A percentile compares a stretch with the other conserved stretches of the same genome.
Conservation (phyloP, 164 flowering plant species). For the Euptelea pleiosperma region DNA sequence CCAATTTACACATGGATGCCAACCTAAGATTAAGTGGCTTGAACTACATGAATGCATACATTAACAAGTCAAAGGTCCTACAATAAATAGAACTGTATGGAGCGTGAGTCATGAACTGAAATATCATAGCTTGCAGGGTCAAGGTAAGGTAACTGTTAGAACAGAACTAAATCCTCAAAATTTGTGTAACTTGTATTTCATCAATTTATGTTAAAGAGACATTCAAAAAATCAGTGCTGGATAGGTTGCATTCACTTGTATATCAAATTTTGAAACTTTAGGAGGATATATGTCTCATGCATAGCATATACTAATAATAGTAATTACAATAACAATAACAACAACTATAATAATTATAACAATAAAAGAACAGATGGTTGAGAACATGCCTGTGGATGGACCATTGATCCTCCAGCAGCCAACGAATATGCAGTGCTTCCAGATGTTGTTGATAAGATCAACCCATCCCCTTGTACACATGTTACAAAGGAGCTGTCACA, state of each 20-base stretch:
- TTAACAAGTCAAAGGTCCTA: no score
- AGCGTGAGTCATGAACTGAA: neutral
- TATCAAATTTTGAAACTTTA: neutral
- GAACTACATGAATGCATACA: no score
- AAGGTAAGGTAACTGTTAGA: no score
- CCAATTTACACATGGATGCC: no score
- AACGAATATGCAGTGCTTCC: slow-evolving; percentile 99
- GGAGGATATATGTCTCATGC: neutral
- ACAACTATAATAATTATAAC: neutral
- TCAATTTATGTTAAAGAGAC: neutral
- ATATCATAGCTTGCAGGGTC: neutral
- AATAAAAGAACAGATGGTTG: neutral
- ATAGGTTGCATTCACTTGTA: neutral
- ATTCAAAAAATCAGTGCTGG: no score
- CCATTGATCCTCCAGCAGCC: slow-evolving; percentile 99
- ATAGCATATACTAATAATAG: no score
- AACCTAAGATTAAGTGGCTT: no score
- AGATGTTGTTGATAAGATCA: slow-evolving; percentile 90
- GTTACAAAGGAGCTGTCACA: slow-evolving; percentile 90
- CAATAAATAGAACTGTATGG: no score
- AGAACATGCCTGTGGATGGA: slow-evolving; percentile 86
- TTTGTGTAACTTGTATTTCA: neutral
- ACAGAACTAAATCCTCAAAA: no score
- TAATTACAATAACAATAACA: neutral
- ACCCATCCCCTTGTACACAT: slow-evolving; percentile 94